phyloP scores from a whole-genome alignment of 495 filamentous ascomycete species.

The Cladorrhinum samala region DNA sequence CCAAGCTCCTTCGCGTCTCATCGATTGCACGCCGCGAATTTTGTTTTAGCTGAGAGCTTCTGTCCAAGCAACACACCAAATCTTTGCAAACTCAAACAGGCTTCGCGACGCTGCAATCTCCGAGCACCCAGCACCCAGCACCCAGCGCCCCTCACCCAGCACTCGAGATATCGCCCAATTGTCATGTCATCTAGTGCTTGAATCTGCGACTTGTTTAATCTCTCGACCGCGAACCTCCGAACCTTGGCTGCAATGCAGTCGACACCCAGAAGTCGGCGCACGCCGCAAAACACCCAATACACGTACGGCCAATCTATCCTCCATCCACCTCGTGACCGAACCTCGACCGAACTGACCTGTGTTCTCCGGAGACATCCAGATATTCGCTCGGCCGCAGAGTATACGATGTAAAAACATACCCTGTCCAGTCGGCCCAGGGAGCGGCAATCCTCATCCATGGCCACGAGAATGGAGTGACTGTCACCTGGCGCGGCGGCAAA shows the following conservation, averaged over 20 bases:
- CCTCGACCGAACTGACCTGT: conserved; percentile 9
- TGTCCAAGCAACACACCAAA: conserved; percentile 3
- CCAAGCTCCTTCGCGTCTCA: conserved; percentile 18
- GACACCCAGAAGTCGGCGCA: conserved; percentile 26
- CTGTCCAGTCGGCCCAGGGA: conserved; percentile 71
- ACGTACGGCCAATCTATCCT: conserved; percentile 15
- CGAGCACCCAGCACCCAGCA: background rate
- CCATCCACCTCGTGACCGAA: background rate
- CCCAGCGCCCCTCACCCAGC: background rate
- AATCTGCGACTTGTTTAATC: background rate
- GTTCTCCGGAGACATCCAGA: conserved; percentile 35
- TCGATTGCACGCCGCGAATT: background rate
- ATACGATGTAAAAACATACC: conserved; percentile 67
- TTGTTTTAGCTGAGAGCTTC: conserved; percentile 12
- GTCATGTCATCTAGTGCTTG: background rate
- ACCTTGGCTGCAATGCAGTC: conserved; percentile 19
- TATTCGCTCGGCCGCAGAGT: conserved; percentile 72
- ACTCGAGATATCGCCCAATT: background rate
- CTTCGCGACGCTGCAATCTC: background rate
- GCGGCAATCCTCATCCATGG: conserved; percentile 79
- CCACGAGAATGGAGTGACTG: conserved; percentile 67
- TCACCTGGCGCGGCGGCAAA: conserved; percentile 76
- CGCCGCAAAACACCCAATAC: conserved; percentile 31
- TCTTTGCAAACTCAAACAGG: background rate
- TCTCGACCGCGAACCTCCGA: background rate